Base-by-base conservation (phyloP, 2,329 filamentous ascomycete genomes). In the Monilinia laxa region DNA sequence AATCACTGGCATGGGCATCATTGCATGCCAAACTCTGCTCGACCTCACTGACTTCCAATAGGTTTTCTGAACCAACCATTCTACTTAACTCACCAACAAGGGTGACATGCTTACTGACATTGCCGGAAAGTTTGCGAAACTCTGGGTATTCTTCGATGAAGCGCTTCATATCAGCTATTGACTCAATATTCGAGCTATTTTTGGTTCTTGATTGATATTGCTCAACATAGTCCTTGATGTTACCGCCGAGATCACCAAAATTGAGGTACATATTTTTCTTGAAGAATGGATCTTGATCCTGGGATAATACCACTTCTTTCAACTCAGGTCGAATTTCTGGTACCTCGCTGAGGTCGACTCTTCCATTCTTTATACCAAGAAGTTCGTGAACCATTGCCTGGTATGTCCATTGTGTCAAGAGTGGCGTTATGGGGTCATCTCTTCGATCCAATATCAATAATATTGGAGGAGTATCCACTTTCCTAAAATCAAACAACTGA, bases 361-460 rank as follows among this genome's bases (percentile, higher is more conserved):
- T 86, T n/a, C 95, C 95, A 76, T 98, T 98, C 67, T 91, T 87
- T 71, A 99, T 97, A 6, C 95, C 95, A 16, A 99, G 83, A 2
- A 98, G 81, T 75, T 99, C 95, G 76, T 99, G 95, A 0, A 99
- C 95, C 93, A 99, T 99, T n/a, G 95, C 95, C 79, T 99, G 95
- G 75, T 99, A 99, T 35, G 95, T 99, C 95, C 95, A 99, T 77
- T 99, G 95, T 3, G 93, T 97, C 59, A 99, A 84, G 14, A 99
- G 81, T 0, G 95, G 95, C 4, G 95, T 99, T 62, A 98, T 90
- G 0, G 95, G 94, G 74, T 99, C 95, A 76, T 97, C 93, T 77
- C 95, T 87, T 53, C 95, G 87, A 78, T 99, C 95, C 40, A 99
- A 80, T 64, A 99, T 87, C 45, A 99, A 83, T 18, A 99, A 82